A percentile compares a stretch with the other conserved stretches of the same genome.
These are phyloP conservation scores for Rhizophagus sp. DNA, from an alignment of 192 early-diverging fungal species.

Conservation along the genomic window DNA sequence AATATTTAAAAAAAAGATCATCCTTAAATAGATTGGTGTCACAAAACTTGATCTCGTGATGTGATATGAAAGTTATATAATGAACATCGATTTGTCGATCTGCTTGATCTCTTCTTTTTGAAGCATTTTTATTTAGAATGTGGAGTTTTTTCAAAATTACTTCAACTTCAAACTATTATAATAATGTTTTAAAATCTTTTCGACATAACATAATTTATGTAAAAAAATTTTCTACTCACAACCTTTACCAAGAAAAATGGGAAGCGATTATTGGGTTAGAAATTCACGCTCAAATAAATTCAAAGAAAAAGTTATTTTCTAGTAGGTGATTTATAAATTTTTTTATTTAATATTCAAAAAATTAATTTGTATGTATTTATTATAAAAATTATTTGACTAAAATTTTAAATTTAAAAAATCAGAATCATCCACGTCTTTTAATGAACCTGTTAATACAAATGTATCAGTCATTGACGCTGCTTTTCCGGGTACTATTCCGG, in stretches of 20 bases:
- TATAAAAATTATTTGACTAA: too few relatives aligned
- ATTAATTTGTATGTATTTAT: background rate
- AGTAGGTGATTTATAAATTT: constrained; percentile 34
- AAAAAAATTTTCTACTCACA: background rate
- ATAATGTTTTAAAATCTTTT: background rate
- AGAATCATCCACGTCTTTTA: constrained; percentile 50
- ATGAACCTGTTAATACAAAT: constrained; percentile 71
- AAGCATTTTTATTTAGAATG: too few relatives aligned
- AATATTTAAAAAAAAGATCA: too few relatives aligned
- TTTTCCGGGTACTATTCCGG: constrained; percentile 85
- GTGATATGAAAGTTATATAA: too few relatives aligned
- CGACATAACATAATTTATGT: background rate
- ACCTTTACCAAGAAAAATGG: constrained; percentile 40
- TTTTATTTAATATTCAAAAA: background rate
- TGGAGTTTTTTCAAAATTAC: background rate
- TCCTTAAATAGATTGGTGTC: too few relatives aligned
- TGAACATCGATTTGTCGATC: too few relatives aligned
- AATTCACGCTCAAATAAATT: constrained; percentile 82
- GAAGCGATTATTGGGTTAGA: constrained; percentile 85
- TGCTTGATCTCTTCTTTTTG: too few relatives aligned
- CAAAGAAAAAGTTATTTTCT: constrained; percentile 85
- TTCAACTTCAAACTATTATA: background rate
- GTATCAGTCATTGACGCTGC: constrained; percentile 79
- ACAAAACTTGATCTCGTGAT: too few relatives aligned
- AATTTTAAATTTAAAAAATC: background rate